A percentile compares a stretch with the other conserved stretches of the same genome.
These are phyloP conservation scores for Vitellaria paradoxa DNA, from an alignment of 179 eudicot species.

Conservation along the genomic window DNA sequence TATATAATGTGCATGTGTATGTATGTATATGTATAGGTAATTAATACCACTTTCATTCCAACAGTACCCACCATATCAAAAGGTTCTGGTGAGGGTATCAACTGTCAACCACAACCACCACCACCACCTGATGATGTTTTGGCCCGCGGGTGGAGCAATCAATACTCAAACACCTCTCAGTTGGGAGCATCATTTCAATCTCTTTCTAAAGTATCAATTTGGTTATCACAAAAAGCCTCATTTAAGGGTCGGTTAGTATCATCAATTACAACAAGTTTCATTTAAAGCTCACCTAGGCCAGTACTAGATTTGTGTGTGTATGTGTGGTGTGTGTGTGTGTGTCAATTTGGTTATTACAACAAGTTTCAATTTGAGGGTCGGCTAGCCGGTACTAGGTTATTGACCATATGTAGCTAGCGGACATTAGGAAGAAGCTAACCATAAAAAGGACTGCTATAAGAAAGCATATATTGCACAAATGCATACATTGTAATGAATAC, in stretches of 20 bases:
- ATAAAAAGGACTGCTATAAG: not conserved
- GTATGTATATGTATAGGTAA: no score
- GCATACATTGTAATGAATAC: not conserved
- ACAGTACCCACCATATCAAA: not conserved
- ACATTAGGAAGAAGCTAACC: not conserved
- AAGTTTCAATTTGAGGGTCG: not conserved
- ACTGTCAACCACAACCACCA: not conserved
- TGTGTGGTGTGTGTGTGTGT: no score
- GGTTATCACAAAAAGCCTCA: not conserved
- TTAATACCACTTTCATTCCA: not conserved
- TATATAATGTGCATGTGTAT: no score
- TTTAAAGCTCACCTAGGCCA: no score
- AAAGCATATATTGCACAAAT: not conserved
- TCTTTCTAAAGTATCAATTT: not conserved
- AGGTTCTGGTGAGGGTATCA: not conserved
- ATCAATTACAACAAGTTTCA: no score
- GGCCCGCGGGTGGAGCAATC: not conserved
- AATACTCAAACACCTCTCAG: not conserved
- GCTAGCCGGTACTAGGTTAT: not conserved
- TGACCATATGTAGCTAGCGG: not conserved
- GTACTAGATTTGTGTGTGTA: no score
- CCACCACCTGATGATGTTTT: not conserved
- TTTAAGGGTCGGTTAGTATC: not conserved
- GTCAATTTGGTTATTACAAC: no score
- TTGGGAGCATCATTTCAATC: slow-evolving; percentile 2